Evolutionary conservation across 2,329 filamentous ascomycete species (phyloP), one percentile per base, ranked within the genome.

Genomic region (Colletotrichum limetticola): DNA sequence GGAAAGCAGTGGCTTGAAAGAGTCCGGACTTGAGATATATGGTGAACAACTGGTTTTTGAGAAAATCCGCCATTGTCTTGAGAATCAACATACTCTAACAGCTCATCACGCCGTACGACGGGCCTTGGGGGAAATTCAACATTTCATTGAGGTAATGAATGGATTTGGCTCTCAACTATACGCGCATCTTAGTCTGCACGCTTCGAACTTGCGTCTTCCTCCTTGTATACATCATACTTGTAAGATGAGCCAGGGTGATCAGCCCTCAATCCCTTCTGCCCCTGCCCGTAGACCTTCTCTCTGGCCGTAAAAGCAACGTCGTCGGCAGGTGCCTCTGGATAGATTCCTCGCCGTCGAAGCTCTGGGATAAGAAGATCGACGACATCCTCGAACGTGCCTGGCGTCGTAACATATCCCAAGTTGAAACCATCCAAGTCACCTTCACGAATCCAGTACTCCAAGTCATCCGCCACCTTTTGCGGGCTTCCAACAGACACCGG

Each of bases 241-340:
- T 91, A 93, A 74, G 76, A 79, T 62, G 86, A 88, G 1, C 90
- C 91, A 0, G 83, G 77, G 79, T 93, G 91, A 79, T 93, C 91
- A 74, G 83, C 83, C 49, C 90, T 83, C 71, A 93, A 77, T 16
- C 85, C 82, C 6, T 80, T 85, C 78, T 92, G 90, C 0, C 91
- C 91, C 73, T 83, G 84, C 0, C 90, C 90, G 78, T 91, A 92
- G 0, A 92, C 82, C 80, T 88, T 92, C 80, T 93, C 91, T 22
- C 90, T 82, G 0, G 86, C 86, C 2, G 88, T 90, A 30, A 87
- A 74, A n/a, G 78, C 76, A 19, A 83, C 81, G 32, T 84, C 82
- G 3, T 72, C 73, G 2, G 76, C 74, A 0, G 78, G 76, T 3
- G 58, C 60, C 53, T 84, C 78, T 0, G 77, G 77, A 53, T 83